phyloP scores from a whole-genome alignment of 805 yeast species.

The Torulaspora gathmanii region DNA sequence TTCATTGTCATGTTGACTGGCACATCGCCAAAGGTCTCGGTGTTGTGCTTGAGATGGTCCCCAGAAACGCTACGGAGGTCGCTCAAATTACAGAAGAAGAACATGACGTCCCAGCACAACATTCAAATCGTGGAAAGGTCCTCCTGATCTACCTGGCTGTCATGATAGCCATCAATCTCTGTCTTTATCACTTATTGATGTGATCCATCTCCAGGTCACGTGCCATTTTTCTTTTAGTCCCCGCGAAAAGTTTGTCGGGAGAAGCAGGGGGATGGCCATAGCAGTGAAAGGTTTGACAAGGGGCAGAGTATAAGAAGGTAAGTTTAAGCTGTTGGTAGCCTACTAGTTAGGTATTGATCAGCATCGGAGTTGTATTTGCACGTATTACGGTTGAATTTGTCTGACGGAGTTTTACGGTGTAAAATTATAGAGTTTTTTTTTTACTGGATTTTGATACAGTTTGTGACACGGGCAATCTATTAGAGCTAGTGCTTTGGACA shows the following conservation, averaged over 20 bases:
- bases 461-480: neutral
- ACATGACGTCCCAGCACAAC: conserved; percentile 1
- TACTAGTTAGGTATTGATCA: neutral
- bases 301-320: conserved; percentile 4
- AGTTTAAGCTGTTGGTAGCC: neutral
- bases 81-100: neutral
- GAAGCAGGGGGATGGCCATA: conserved; percentile 9
- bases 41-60: conserved; percentile 34
- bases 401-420: neutral
- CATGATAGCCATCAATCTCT: conserved; percentile 18
- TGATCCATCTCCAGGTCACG: neutral
- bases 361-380: neutral
- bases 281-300: conserved; percentile 9
- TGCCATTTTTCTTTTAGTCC: neutral
- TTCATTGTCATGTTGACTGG: conserved; percentile 77
- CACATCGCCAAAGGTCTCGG: conserved; percentile 64
- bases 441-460: conserved; percentile 1
- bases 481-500: conserved; percentile 1
- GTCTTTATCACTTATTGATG: conserved; percentile 14
- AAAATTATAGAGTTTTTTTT: neutral
- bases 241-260: conserved; percentile 13
- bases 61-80: neutral
- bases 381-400: neutral
- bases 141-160: conserved; percentile 19
- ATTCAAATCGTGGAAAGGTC: conserved; percentile 13